Percentiles rank a stretch among this genome's conserved stretches.
Evolutionary conservation across 208 protist genomes (phyloP).

Genomic region (Angomonas desouzai): DNA sequence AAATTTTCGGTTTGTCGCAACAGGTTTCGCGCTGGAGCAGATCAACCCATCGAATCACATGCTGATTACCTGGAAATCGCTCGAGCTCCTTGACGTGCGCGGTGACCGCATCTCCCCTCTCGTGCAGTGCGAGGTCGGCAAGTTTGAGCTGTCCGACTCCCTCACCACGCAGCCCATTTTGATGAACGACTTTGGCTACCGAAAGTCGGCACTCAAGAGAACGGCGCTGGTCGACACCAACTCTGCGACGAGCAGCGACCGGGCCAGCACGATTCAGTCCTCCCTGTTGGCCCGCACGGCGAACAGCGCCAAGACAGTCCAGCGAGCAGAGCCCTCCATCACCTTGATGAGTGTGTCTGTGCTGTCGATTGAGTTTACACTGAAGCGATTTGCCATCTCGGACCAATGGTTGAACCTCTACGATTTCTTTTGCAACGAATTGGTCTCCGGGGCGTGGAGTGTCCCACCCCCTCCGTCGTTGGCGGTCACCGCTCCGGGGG

Average conservation of each 20-base stretch:
- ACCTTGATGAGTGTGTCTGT: conserved; percentile 42
- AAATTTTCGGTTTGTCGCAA: conserved; percentile 17
- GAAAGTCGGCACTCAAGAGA: conserved; percentile 5
- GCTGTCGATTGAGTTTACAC: conserved; percentile 70
- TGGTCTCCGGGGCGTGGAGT: conserved; percentile 37
- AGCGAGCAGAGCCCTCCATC: neutral
- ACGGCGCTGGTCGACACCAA: conserved; percentile 1
- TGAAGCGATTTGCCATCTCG: conserved; percentile 77
- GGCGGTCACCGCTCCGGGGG: neutral
- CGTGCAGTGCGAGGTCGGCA: conserved; percentile 52
- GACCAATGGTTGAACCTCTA: conserved; percentile 82
- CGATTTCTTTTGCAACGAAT: conserved; percentile 77
- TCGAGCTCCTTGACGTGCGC: conserved; percentile 59
- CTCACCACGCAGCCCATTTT: conserved; percentile 49
- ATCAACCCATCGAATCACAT: conserved; percentile 27
- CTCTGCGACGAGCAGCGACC: conserved; percentile 2
- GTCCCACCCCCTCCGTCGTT: conserved; percentile 6
- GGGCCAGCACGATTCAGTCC: neutral
- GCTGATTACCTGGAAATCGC: conserved; percentile 39
- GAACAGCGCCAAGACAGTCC: neutral
- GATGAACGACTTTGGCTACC: conserved; percentile 44
- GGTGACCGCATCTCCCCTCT: conserved; percentile 38
- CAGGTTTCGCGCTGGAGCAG: conserved; percentile 17
- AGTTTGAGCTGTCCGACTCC: conserved; percentile 41
- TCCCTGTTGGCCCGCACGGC: neutral